Conservation (phyloP, 495 filamentous ascomycete species). For the Neurospora sp. region DNA sequence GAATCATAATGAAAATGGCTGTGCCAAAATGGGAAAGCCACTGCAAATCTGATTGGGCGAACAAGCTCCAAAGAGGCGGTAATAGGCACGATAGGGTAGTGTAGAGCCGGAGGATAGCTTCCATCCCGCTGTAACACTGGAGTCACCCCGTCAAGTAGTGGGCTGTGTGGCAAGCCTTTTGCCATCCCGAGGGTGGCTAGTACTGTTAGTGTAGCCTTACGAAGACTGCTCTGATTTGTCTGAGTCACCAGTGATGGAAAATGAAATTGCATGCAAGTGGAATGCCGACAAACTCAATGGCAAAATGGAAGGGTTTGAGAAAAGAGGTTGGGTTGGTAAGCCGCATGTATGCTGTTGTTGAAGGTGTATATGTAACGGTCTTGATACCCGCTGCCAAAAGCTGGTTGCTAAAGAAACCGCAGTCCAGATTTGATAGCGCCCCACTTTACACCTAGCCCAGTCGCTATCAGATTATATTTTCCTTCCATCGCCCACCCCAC, state of each 20-base stretch:
- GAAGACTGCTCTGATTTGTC: not conserved
- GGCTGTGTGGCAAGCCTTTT: not conserved
- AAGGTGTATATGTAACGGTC: not conserved
- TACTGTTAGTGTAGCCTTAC: not conserved
- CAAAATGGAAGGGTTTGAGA: not conserved
- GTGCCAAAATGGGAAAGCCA: not conserved
- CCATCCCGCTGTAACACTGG: not conserved
- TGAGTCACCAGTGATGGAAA: not conserved
- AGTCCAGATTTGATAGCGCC: not conserved
- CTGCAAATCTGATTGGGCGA: not conserved
- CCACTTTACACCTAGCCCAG: not conserved
- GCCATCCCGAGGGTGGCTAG: not conserved
- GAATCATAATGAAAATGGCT: not conserved
- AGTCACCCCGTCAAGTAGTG: not conserved
- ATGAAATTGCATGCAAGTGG: not conserved
- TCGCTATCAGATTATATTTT: not conserved
- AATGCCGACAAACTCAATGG: not conserved
- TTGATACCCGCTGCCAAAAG: not conserved
- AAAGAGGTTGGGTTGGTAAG: not conserved
- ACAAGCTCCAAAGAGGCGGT: not conserved
- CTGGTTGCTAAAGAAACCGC: not conserved
- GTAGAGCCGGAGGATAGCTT: not conserved
- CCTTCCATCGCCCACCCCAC: conserved; percentile 2
- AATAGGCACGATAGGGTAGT: not conserved
- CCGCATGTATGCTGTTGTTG: not conserved